Percentiles rank a stretch among this genome's conserved stretches.
Evolutionary conservation across 2,329 filamentous ascomycete genomes (phyloP).

Genomic region (Sclerotinia glacialis): DNA sequence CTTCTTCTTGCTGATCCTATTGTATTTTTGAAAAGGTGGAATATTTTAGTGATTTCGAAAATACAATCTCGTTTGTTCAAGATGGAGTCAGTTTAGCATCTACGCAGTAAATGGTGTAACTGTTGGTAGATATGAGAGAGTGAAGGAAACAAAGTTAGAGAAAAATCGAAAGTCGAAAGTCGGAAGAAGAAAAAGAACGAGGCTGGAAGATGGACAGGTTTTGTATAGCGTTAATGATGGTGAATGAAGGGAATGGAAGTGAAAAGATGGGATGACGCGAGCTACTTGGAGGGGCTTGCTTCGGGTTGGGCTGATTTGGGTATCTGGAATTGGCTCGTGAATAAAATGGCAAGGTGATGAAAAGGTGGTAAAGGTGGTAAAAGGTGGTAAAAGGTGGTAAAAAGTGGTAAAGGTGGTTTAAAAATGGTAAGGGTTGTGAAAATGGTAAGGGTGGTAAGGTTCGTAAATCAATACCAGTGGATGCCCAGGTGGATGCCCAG

Average conservation of each 20-base stretch:
- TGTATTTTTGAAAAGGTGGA: slow-evolving; percentile 61
- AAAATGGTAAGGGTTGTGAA: neutral
- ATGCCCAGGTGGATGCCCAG: slow-evolving; percentile 12
- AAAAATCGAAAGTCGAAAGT: neutral
- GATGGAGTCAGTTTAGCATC: neutral
- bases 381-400: neutral
- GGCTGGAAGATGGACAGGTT: slow-evolving; percentile 14
- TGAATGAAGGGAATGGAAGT: slow-evolving; percentile 10
- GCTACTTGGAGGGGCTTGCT: slow-evolving; percentile 16
- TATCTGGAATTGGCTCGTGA: slow-evolving; percentile 24
- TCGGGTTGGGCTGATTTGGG: slow-evolving; percentile 23
- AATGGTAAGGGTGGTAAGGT: slow-evolving; percentile 3
- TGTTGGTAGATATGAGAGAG: neutral
- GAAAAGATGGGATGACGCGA: slow-evolving; percentile 16
- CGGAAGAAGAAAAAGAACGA: slow-evolving; percentile 7
- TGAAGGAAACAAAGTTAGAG: neutral
- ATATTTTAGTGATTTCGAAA: neutral
- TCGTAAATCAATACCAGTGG: slow-evolving; percentile 3
- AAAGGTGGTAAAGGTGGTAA: neutral
- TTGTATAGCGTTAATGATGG: slow-evolving; percentile 12
- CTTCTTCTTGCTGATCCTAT: slow-evolving; percentile 21
- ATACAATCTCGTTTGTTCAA: neutral
- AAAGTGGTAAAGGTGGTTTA: too few relatives aligned
- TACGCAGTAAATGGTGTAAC: neutral
- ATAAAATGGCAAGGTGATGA: neutral